Base-by-base conservation (phyloP, 805 yeast genomes). In the Zygoascus biomembranicola region DNA sequence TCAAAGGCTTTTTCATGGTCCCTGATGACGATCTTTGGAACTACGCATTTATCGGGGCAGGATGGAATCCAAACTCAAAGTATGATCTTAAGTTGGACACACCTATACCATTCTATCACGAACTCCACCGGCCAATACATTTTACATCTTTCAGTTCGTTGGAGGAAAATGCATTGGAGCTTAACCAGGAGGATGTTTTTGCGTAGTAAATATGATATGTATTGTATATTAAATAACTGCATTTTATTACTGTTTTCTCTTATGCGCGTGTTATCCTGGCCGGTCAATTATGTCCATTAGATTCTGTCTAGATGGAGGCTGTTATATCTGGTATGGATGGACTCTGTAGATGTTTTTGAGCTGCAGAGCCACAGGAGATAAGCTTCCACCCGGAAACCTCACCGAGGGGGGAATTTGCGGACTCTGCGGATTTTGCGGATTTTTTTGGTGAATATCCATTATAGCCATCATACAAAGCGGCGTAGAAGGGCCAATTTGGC, bases 21-120 rank as follows among this genome's bases (percentile, higher is more conserved):
- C 99, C 99, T 1, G 82, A 80, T 20, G 84, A 84, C 32, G 82
- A 81, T 54, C 66, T 89, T 32, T 94, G 99, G 99, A 94, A 94
- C 67, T 89, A 85, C 65, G 77, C 95, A 1, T 92, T 94, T 62
- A 77, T 88, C 71, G 94, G 97, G 1, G 84, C 94, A 1, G 79
- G 86, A 8, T 94, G 94, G 85, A 82, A 78, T 61, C 72, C 81
- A 5, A 77, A 77, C n/a, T 66, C 79, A 47, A 74, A 72, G 6
- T 88, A 77, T 61, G 81, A 74, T 13, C 65, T 90, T 66, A 87
- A 86, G 64, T 63, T 86, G 46, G 97, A 87, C 63, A 72, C 81
- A 16, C 99, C 99, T 1, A 61, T 85, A 39, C 80, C 86, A 6
- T 94, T 84, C 64, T 94, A 89, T 69, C 85, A 88, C 64, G 95